Percentiles rank a stretch among this genome's conserved stretches.
Evolutionary conservation across 768 basidiomycete species (phyloP).

Genomic region (Ramaria sp.): DNA sequence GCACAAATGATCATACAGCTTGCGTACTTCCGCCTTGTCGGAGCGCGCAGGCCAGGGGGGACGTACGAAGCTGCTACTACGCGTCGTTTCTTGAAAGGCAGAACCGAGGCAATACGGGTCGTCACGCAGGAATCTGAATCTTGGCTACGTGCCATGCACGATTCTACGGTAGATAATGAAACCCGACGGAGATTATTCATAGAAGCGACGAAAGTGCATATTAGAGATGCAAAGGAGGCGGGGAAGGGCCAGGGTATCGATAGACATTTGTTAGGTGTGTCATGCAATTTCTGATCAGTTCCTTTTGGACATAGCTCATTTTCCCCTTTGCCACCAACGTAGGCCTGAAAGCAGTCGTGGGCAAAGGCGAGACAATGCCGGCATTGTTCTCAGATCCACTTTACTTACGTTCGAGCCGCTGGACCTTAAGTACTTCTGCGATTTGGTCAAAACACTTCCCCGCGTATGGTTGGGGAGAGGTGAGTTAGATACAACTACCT

Average conservation of each 20-base stretch:
- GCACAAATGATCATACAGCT: constrained; percentile 88
- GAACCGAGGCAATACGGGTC: constrained; percentile 90
- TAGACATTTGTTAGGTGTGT: constrained; percentile 73
- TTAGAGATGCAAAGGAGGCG: constrained; percentile 51
- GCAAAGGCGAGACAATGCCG: constrained; percentile 52
- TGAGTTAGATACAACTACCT: constrained; percentile 15
- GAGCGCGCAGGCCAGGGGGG: constrained; percentile 44
- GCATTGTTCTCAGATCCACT: constrained; percentile 70
- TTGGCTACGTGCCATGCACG: constrained; percentile 71
- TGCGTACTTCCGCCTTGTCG: constrained; percentile 67
- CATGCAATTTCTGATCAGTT: not conserved
- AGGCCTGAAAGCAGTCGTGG: constrained; percentile 65
- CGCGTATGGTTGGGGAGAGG: constrained; percentile 91
- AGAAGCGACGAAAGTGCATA: constrained; percentile 54
- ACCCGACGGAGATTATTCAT: constrained; percentile 44
- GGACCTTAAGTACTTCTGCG: constrained; percentile 86
- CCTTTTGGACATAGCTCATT: not conserved
- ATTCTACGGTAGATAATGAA: constrained; percentile 26
- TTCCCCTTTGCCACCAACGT: not conserved
- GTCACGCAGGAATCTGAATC: constrained; percentile 66
- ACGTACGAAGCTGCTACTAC: constrained; percentile 95
- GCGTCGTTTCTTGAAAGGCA: constrained; percentile 77
- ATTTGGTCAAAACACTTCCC: constrained; percentile 78
- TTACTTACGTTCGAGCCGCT: constrained; percentile 58
- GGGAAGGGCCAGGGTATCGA: constrained; percentile 71